These are phyloP conservation scores for Fusarium buxicola DNA, from an alignment of 2,329 filamentous ascomycete genomes.

Conservation along the genomic window DNA sequence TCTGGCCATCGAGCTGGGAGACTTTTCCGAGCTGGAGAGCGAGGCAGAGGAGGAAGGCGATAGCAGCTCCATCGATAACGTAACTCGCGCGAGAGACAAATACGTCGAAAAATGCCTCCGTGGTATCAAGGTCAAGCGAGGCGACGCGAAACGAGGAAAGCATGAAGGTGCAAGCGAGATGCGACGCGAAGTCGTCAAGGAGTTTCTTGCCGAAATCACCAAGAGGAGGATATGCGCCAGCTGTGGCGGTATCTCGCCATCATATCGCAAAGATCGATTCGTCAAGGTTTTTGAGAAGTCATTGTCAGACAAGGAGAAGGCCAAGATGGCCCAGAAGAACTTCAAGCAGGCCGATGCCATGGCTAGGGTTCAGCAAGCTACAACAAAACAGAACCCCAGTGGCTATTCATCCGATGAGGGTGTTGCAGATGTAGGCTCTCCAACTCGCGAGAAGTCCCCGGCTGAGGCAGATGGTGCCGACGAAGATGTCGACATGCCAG, in stretches of 20 bases:
- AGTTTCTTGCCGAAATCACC: conserved; percentile 81
- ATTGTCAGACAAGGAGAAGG: conserved; percentile 78
- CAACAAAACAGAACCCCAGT: conserved; percentile 55
- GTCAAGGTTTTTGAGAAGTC: conserved; percentile 94
- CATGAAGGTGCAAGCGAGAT: conserved; percentile 86
- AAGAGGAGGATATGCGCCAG: conserved; percentile 75
- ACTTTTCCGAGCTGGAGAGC: conserved; percentile 59
- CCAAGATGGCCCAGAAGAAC: conserved; percentile 77
- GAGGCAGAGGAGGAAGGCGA: conserved; percentile 73
- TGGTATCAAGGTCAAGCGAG: conserved; percentile 62
- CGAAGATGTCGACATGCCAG: conserved; percentile 50
- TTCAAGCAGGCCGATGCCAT: conserved; percentile 79
- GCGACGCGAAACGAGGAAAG: conserved; percentile 71
- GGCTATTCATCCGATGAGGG: conserved; percentile 72
- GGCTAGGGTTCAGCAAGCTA: conserved; percentile 53
- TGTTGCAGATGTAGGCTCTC: conserved; percentile 72
- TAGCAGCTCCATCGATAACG: conserved; percentile 62
- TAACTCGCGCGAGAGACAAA: conserved; percentile 64
- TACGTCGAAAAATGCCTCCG: conserved; percentile 82
- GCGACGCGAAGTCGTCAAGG: conserved; percentile 80
- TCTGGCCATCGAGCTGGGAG: conserved; percentile 50
- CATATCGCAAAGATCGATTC: conserved; percentile 88
- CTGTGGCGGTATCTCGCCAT: conserved; percentile 78
- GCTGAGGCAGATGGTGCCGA: conserved; percentile 63
- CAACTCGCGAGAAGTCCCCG: conserved; percentile 50